Percentiles rank a stretch among this genome's conserved stretches.
Evolutionary conservation across 2,329 filamentous ascomycete species (phyloP).

Genomic region (Pyrenophora graminea): DNA sequence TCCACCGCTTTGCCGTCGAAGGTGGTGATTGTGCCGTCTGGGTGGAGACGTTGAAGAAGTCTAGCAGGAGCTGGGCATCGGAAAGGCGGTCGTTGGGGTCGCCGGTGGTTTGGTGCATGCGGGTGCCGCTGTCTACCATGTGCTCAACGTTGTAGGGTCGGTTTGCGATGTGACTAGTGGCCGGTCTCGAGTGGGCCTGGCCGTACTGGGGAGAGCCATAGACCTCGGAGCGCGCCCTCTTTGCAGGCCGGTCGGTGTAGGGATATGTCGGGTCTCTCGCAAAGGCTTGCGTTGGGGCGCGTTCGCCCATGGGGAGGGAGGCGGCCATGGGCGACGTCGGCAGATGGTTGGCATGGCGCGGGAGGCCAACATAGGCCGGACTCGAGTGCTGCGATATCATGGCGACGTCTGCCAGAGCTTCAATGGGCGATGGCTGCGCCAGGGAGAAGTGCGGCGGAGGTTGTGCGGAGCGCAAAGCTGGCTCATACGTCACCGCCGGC

Average conservation of each 20-base stretch:
- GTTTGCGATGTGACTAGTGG: slow-evolving; percentile 52
- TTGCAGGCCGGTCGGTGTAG: slow-evolving; percentile 57
- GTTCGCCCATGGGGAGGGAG: slow-evolving; percentile 25
- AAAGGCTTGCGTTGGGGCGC: slow-evolving; percentile 30
- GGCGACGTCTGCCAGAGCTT: slow-evolving; percentile 51
- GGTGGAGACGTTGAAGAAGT: slow-evolving; percentile 46
- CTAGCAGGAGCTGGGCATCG: slow-evolving; percentile 53
- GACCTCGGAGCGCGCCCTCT: slow-evolving; percentile 64
- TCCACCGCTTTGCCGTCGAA: slow-evolving; percentile 36
- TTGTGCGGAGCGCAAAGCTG: slow-evolving; percentile 28
- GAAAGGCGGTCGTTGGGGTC: slow-evolving; percentile 45
- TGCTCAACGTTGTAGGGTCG: slow-evolving; percentile 48
- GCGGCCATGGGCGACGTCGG: slow-evolving; percentile 25
- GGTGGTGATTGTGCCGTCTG: slow-evolving; percentile 34
- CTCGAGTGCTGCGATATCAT: slow-evolving; percentile 43
- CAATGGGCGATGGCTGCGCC: slow-evolving; percentile 47
- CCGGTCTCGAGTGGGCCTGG: slow-evolving; percentile 47
- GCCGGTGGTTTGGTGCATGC: slow-evolving; percentile 40
- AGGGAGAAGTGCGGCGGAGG: slow-evolving; percentile 30
- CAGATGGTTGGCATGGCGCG: slow-evolving; percentile 29
- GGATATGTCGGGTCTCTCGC: slow-evolving; percentile 14
- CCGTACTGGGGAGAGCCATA: slow-evolving; percentile 50
- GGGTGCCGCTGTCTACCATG: slow-evolving; percentile 40
- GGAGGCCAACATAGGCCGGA: slow-evolving; percentile 31
- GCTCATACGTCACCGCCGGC: slow-evolving; percentile 18